Evolutionary conservation across 2,329 filamentous ascomycete genomes (phyloP).

Genomic region (Sporothrix pseudoabietina): DNA sequence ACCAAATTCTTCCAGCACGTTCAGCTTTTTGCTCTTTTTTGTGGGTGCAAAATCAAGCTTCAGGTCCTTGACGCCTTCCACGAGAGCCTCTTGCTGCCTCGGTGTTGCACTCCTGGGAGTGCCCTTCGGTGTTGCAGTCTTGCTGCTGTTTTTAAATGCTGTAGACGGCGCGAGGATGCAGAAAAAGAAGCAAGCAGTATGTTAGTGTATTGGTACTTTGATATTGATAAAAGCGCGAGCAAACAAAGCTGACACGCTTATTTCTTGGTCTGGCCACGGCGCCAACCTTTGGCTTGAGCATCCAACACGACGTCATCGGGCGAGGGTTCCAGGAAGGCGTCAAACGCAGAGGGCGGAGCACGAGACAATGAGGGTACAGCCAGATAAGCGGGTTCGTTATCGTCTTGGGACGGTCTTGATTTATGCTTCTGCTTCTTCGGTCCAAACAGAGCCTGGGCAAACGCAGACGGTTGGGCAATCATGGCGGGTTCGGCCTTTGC

Average conservation of each 20-base stretch:
- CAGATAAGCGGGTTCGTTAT: constrained; percentile 40
- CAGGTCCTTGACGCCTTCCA: constrained; percentile 45
- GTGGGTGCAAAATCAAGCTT: constrained; percentile 56
- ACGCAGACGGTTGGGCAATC: constrained; percentile 53
- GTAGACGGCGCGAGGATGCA: constrained; percentile 38
- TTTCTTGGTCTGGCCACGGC: constrained; percentile 54
- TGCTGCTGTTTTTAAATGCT: constrained; percentile 58
- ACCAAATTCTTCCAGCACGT: constrained; percentile 80
- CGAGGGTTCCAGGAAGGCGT: constrained; percentile 79
- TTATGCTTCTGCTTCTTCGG: constrained; percentile 37
- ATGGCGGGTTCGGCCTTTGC: constrained; percentile 18
- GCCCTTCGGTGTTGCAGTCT: constrained; percentile 41
- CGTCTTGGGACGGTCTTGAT: constrained; percentile 30
- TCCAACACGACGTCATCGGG: constrained; percentile 86
- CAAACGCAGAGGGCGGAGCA: constrained; percentile 47
- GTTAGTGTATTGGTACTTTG: constrained; percentile 30
- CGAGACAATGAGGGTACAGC: constrained; percentile 55
- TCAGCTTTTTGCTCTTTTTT: constrained; percentile 74
- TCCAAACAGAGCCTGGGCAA: constrained; percentile 58
- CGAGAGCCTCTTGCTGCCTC: constrained; percentile 8
- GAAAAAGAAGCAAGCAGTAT: not conserved
- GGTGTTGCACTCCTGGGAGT: not conserved
- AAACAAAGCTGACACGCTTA: constrained; percentile 1
- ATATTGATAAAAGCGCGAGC: not conserved
- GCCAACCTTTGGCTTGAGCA: constrained; percentile 88